phyloP scores from a whole-genome alignment of 805 yeast genomes.

The Lachancea kluyveri region DNA sequence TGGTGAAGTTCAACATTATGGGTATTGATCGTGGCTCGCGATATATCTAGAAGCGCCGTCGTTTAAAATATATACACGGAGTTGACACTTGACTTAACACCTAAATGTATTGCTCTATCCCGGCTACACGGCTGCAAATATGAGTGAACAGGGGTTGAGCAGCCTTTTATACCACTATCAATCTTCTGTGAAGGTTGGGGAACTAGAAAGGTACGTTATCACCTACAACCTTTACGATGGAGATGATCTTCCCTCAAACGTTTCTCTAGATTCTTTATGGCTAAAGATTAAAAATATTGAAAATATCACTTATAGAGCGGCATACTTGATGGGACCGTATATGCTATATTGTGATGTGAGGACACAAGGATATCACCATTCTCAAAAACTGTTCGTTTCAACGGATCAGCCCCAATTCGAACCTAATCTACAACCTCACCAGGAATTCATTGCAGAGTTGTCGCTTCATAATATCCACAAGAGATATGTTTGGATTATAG shows the following conservation, averaged over 20 bases:
- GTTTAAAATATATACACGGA: no score
- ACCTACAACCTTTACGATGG: conserved; percentile 39
- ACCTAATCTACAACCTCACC: conserved; percentile 67
- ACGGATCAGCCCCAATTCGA: conserved; percentile 76
- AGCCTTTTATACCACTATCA: conserved; percentile 35
- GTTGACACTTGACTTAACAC: no score
- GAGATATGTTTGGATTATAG: conserved; percentile 61
- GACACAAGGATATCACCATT: conserved; percentile 46
- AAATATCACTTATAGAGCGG: conserved; percentile 47
- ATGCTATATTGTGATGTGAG: conserved; percentile 67
- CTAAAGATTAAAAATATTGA: conserved; percentile 59
- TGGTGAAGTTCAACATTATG: no score
- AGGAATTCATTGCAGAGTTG: conserved; percentile 51
- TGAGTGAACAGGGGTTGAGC: no score
- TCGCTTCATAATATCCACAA: conserved; percentile 57
- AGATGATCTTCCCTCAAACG: conserved; percentile 23
- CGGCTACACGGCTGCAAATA: no score
- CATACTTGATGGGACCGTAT: conserved; percentile 70
- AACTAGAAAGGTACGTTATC: conserved; percentile 49
- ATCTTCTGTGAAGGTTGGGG: conserved; percentile 50
- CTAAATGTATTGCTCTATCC: no score
- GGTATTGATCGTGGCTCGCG: no score
- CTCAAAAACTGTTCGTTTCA: conserved; percentile 48
- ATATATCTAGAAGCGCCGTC: no score
- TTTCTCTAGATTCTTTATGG: conserved; percentile 36